phyloP scores from a whole-genome alignment of 2,329 filamentous ascomycete genomes.

The Diaporthe sp. region DNA sequence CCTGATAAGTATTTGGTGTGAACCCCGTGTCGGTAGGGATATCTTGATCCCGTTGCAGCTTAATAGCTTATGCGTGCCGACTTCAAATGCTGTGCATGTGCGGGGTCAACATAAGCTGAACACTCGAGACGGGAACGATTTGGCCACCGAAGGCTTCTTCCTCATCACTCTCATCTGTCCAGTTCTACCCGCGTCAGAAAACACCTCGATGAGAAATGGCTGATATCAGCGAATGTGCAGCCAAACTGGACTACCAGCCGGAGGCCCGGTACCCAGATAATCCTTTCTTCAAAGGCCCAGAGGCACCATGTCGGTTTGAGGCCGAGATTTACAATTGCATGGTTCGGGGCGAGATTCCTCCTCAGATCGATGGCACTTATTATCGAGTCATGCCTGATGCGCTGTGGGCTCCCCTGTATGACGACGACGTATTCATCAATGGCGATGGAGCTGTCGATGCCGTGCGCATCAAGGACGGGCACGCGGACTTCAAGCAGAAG shows the following conservation, averaged over 20 bases:
- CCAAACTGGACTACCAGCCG: conserved; percentile 31
- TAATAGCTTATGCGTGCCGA: background rate
- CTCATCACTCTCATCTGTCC: no score
- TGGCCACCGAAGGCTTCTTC: background rate
- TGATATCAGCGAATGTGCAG: conserved; percentile 29
- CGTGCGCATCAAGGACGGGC: conserved; percentile 36
- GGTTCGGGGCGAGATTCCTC: conserved; percentile 31
- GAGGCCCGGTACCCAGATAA: conserved; percentile 32
- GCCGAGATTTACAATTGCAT: conserved; percentile 35
- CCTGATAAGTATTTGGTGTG: background rate
- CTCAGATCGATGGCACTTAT: conserved; percentile 36
- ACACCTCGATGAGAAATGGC: background rate
- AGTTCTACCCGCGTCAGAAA: fast-evolving
- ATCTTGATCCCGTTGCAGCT: conserved; percentile 18
- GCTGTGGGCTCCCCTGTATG: conserved; percentile 18
- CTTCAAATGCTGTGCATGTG: background rate
- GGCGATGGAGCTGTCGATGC: conserved; percentile 34
- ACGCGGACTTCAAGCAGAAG: conserved; percentile 38
- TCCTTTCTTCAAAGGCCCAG: conserved; percentile 32
- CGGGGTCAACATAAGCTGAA: background rate
- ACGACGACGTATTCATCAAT: conserved; percentile 36
- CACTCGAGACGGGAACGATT: background rate
- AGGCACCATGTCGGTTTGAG: conserved; percentile 33
- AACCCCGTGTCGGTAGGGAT: background rate
- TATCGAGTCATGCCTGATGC: conserved; percentile 37